phyloP scores from a whole-genome alignment of 2,329 filamentous ascomycete species.

The Penicillium nordicum region DNA sequence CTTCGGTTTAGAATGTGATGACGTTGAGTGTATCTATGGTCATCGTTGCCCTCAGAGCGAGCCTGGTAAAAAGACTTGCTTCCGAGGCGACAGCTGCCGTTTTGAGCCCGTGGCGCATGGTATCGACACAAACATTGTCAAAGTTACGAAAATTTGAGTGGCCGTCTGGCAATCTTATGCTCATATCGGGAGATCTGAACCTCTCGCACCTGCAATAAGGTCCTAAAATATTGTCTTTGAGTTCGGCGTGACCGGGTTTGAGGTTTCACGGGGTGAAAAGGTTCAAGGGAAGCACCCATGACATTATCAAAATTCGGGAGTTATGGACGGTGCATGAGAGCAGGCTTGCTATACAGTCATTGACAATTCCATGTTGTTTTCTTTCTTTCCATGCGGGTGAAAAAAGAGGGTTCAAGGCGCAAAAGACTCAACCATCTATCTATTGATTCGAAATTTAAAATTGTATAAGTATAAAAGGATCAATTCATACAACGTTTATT shows the following conservation, averaged over 20 bases:
- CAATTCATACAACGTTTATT: slow-evolving; percentile 1
- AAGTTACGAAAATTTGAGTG: slow-evolving; percentile 45
- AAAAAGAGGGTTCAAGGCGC: slow-evolving; percentile 1
- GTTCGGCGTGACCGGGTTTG: slow-evolving; percentile 9
- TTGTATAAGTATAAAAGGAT: slow-evolving; percentile 13
- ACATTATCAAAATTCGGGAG: slow-evolving; percentile 2
- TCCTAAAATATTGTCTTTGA: slow-evolving; percentile 3
- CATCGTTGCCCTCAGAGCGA: slow-evolving; percentile 58
- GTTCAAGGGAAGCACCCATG: slow-evolving; percentile 1
- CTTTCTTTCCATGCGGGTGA: neutral
- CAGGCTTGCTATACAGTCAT: slow-evolving; percentile 1
- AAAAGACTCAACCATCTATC: slow-evolving; percentile 2
- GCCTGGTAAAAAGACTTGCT: slow-evolving; percentile 53
- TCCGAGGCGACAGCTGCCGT: slow-evolving; percentile 57
- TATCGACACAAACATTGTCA: slow-evolving; percentile 56
- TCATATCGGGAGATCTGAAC: neutral
- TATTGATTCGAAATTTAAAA: slow-evolving; percentile 3
- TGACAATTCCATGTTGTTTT: neutral
- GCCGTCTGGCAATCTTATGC: neutral
- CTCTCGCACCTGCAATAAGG: slow-evolving; percentile 2
- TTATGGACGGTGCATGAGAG: slow-evolving; percentile 4
- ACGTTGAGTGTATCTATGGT: slow-evolving; percentile 61
- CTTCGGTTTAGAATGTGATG: slow-evolving; percentile 56
- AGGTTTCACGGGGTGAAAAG: neutral
- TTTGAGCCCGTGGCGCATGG: slow-evolving; percentile 58